phyloP scores from a whole-genome alignment of 495 filamentous ascomycete genomes.

The Bathelium albidoporum region DNA sequence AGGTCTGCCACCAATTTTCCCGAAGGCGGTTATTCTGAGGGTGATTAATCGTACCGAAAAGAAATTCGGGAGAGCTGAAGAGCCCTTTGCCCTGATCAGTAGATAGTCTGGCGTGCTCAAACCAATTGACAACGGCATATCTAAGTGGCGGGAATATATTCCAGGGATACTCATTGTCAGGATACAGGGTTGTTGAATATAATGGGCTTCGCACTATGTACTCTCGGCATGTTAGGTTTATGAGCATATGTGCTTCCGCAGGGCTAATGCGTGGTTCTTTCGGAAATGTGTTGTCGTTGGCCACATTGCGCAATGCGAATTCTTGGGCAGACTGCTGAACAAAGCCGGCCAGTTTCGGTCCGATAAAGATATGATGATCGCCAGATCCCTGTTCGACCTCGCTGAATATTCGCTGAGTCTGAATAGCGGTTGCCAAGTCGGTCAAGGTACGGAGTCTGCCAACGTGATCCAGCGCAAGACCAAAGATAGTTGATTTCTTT shows the following conservation, averaged over 20 bases:
- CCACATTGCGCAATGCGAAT: constrained; percentile 19
- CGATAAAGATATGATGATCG: constrained; percentile 19
- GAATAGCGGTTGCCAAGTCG: constrained; percentile 21
- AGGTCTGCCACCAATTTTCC: not conserved
- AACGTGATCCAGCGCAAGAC: constrained; percentile 30
- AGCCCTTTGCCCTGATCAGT: not conserved
- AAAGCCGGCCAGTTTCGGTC: constrained; percentile 21
- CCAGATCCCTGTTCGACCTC: constrained; percentile 13
- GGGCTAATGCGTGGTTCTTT: constrained; percentile 19
- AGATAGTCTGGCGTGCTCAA: not conserved
- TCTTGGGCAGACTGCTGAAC: constrained; percentile 33
- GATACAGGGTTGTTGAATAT: not conserved
- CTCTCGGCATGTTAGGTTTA: not conserved
- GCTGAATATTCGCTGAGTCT: constrained; percentile 2
- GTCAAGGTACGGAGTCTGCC: constrained; percentile 26
- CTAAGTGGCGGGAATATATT: not conserved
- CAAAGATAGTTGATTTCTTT: constrained; percentile 16
- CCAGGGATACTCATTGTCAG: not conserved
- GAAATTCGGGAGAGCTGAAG: not conserved
- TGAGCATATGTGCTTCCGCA: not conserved
- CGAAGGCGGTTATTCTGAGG: not conserved
- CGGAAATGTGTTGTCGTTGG: constrained; percentile 13
- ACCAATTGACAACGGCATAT: not conserved
- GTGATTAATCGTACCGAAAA: not conserved
- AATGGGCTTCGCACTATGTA: not conserved